phyloP scores from a whole-genome alignment of 768 basidiomycete genomes.

The Rhodotorula kratochvilovae region DNA sequence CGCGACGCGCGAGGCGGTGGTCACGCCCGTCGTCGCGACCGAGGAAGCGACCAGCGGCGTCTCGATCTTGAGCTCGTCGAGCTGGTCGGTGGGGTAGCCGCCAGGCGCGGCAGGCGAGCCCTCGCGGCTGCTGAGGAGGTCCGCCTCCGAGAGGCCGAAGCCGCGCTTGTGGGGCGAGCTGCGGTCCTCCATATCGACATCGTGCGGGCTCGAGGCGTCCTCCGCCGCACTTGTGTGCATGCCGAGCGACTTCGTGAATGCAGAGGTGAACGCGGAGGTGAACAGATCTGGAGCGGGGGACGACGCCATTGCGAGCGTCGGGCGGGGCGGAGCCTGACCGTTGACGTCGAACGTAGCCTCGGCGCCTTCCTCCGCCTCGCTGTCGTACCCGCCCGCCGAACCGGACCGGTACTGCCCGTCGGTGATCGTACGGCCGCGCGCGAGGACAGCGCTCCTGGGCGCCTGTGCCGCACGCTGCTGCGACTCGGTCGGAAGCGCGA shows the following conservation, averaged over 20 bases:
- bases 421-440: background rate
- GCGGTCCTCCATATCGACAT: background rate
- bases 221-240: no score
- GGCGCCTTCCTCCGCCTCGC: background rate
- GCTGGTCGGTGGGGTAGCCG: no score
- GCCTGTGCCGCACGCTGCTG: background rate
- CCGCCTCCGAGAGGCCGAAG: slow-evolving; percentile 16
- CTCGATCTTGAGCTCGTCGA: background rate
- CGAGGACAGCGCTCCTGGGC: background rate
- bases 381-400: background rate
- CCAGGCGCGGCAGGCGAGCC: background rate
- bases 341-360: background rate
- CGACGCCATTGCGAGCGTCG: no score
- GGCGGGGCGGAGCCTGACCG: background rate
- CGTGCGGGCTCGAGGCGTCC: no score
- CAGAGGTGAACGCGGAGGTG: background rate
- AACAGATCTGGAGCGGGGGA: background rate
- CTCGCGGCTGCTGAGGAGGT: background rate
- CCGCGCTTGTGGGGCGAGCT: background rate
- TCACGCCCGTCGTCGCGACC: background rate
- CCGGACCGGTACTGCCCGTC: background rate
- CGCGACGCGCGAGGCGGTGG: background rate
- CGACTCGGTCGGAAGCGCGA: background rate
- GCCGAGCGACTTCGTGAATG: background rate
- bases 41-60: background rate